Evolutionary conservation across 1,139 yeast genomes (phyloP).

Genomic region (Chernovozyma sophiae-reginae): DNA sequence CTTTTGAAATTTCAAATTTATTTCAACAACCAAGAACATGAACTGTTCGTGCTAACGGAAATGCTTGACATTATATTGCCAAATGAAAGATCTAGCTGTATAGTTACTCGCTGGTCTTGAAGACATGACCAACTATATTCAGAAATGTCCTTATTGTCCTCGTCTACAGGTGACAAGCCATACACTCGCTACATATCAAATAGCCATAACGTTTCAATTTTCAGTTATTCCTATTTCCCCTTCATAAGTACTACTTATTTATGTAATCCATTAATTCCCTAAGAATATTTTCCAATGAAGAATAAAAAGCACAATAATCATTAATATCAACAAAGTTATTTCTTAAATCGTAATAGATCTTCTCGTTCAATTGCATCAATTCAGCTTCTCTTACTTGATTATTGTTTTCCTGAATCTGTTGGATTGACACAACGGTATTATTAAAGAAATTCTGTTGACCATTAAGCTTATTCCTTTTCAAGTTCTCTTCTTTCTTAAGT

Average conservation of each 20-base stretch:
- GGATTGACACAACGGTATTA: conserved; percentile 4
- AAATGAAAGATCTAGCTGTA: too few species aligned
- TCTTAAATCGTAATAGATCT: conserved; percentile 38
- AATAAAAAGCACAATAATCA: conserved; percentile 44
- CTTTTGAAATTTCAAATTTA: too few species aligned
- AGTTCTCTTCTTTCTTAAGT: not conserved
- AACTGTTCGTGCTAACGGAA: too few species aligned
- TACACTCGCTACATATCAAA: too few species aligned
- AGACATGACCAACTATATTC: too few species aligned
- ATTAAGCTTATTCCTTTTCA: not conserved
- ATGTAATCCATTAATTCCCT: conserved; percentile 39
- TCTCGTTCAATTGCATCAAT: conserved; percentile 32
- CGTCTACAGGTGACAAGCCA: too few species aligned
- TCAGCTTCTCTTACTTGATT: conserved; percentile 16
- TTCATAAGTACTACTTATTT: conserved; percentile 9
- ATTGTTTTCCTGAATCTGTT: not conserved
- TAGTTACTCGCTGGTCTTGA: too few species aligned
- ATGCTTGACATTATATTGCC: too few species aligned
- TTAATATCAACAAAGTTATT: conserved; percentile 44
- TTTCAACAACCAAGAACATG: too few species aligned
- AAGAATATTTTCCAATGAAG: conserved; percentile 38
- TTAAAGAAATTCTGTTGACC: not conserved
- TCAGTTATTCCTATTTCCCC: not conserved
- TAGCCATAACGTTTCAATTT: too few species aligned
- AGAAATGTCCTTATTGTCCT: too few species aligned